phyloP scores from a whole-genome alignment of 164 flowering plant genomes.

The Umbellularia californica region DNA sequence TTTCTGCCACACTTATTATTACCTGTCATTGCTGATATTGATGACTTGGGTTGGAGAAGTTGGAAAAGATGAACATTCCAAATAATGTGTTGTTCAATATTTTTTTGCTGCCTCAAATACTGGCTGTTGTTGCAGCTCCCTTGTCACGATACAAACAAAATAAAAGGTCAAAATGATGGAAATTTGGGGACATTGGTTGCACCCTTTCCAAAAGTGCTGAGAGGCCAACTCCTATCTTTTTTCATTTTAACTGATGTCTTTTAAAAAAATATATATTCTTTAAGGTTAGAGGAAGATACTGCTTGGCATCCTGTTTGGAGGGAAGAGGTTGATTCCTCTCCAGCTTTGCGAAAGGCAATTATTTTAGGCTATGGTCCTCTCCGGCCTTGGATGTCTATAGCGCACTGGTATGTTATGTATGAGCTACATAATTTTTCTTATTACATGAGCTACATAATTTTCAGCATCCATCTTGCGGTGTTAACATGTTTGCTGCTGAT shows the following conservation, averaged over 20 bases:
- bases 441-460: background rate
- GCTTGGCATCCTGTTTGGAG: slow-evolving; percentile 82
- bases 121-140: too few relatives aligned
- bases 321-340: slow-evolving; percentile 58
- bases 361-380: slow-evolving; percentile 76
- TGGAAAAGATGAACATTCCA: background rate
- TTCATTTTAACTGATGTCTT: background rate
- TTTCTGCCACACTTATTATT: background rate
- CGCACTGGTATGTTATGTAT: slow-evolving; percentile 63
- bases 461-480: background rate
- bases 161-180: background rate
- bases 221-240: background rate
- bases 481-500: background rate
- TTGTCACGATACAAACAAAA: background rate
- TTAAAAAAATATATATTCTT: background rate
- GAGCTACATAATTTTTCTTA: background rate
- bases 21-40: background rate
- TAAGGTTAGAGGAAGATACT: slow-evolving; percentile 79
- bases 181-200: background rate
- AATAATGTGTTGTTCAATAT: background rate
- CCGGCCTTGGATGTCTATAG: slow-evolving; percentile 91
- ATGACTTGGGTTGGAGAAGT: background rate
- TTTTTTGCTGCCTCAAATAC: background rate
- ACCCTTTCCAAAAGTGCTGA: background rate
- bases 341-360: slow-evolving; percentile 64